A percentile compares a stretch with the other conserved stretches of the same genome.
Conservation (phyloP, 495 filamentous ascomycete genomes). For the Lophiotrema nucula region DNA sequence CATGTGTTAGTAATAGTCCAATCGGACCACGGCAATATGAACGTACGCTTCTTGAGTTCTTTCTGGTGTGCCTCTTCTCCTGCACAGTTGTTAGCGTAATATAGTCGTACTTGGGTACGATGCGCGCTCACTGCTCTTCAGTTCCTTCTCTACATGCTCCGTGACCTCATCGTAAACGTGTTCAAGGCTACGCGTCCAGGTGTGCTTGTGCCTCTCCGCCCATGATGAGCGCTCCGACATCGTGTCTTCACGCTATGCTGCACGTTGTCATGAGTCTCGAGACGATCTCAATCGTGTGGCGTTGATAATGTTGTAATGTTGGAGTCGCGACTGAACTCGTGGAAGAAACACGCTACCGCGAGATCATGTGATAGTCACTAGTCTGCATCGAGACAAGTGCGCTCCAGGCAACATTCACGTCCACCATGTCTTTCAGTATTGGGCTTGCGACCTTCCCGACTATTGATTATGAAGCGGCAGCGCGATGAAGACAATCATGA, state of each 20-base stretch:
- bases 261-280: not conserved
- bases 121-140: slow-evolving; percentile 21
- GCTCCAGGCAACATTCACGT: not conserved
- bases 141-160: slow-evolving; percentile 20
- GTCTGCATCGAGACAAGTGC: not conserved
- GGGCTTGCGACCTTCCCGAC: not conserved
- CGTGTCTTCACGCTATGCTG: not conserved
- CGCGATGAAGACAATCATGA: slow-evolving; percentile 13
- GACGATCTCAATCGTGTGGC: not conserved
- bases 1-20: not conserved
- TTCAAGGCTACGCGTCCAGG: slow-evolving; percentile 8
- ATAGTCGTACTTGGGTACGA: too few species aligned
- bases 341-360: slow-evolving; percentile 4
- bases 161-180: slow-evolving; percentile 24
- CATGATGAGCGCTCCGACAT: slow-evolving; percentile 19
- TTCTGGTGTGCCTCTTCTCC: slow-evolving; percentile 19
- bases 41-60: slow-evolving; percentile 26
- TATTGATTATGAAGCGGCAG: slow-evolving; percentile 10
- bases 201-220: slow-evolving; percentile 7
- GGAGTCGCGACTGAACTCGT: too few species aligned
- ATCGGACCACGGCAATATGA: not conserved
- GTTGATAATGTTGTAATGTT: not conserved
- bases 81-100: not conserved
- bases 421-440: not conserved
- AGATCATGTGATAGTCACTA: slow-evolving; percentile 10